Evolutionary conservation across 2,329 filamentous ascomycete species (phyloP).

Genomic region (Hirsutella rhossiliensis): DNA sequence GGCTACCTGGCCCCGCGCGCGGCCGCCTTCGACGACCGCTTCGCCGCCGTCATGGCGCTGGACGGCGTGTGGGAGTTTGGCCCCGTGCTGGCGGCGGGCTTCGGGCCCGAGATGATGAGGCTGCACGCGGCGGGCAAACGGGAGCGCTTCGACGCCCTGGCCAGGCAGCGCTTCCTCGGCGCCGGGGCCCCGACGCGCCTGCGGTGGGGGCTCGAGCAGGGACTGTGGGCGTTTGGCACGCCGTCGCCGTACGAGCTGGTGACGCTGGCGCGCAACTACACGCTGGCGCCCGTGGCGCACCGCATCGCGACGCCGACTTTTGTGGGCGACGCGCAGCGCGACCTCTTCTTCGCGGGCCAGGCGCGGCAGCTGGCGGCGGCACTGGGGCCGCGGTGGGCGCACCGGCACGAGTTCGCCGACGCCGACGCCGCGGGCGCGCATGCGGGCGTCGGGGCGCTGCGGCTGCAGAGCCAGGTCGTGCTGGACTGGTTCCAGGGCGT

Average conservation of each 20-base stretch:
- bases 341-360: slow-evolving; percentile 9
- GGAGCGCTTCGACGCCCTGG: slow-evolving; percentile 9
- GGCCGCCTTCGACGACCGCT: slow-evolving; percentile 30
- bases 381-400: slow-evolving; percentile 4
- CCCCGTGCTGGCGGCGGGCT: neutral
- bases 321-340: slow-evolving; percentile 10
- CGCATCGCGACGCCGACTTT: slow-evolving; percentile 11
- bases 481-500: slow-evolving; percentile 10
- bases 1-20: slow-evolving; percentile 27
- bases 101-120: slow-evolving; percentile 2
- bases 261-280: slow-evolving; percentile 6
- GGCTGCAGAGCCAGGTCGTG: slow-evolving; percentile 6
- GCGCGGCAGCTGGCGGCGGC: slow-evolving; percentile 4
- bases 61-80: slow-evolving; percentile 25
- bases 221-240: slow-evolving; percentile 14
- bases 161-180: neutral
- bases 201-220: slow-evolving; percentile 13
- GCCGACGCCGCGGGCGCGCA: slow-evolving; percentile 7
- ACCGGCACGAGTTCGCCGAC: slow-evolving; percentile 4
- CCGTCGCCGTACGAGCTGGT: slow-evolving; percentile 11
- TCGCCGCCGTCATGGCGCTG: slow-evolving; percentile 25
- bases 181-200: slow-evolving; percentile 5
- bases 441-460: slow-evolving; percentile 7
- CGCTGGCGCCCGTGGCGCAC: slow-evolving; percentile 6
- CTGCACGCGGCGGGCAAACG: slow-evolving; percentile 5